These are phyloP conservation scores for Starmerella riodocensis DNA, from an alignment of 805 yeast genomes.

Conservation along the genomic window DNA sequence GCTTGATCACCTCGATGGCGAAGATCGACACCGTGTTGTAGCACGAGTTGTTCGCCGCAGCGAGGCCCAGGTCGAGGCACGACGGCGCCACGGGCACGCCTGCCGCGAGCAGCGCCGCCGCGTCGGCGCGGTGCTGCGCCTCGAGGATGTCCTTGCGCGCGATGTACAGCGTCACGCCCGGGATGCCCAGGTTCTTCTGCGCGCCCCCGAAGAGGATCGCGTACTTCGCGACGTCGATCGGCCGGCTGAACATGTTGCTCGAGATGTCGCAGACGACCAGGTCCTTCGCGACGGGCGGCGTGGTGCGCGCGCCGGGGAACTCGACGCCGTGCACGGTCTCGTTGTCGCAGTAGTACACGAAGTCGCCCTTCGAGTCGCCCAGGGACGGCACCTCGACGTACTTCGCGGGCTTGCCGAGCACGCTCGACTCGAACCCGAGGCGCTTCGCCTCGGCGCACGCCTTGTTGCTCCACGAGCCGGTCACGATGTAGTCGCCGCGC, in stretches of 20 bases:
- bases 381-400: constrained; percentile 56
- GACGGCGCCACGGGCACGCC: constrained; percentile 76
- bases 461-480: constrained; percentile 91
- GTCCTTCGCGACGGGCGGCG: constrained; percentile 32
- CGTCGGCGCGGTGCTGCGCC: constrained; percentile 33
- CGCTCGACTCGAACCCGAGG: constrained; percentile 61
- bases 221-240: constrained; percentile 67
- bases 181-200: constrained; percentile 93
- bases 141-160: constrained; percentile 68
- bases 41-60: constrained; percentile 77
- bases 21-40: constrained; percentile 94
- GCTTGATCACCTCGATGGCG: constrained; percentile 71
- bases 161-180: constrained; percentile 87
- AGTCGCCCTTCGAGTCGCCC: constrained; percentile 56
- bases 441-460: constrained; percentile 76
- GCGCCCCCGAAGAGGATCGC: constrained; percentile 96
- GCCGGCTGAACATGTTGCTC: constrained; percentile 74
- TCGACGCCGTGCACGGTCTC: constrained; percentile 96
- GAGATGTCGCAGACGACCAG: constrained; percentile 76
- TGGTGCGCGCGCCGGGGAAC: constrained; percentile 44
- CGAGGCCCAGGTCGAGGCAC: constrained; percentile 76
- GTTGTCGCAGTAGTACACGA: constrained; percentile 84
- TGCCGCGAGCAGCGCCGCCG: constrained; percentile 43
- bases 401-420: constrained; percentile 55
- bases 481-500: constrained; percentile 58